Evolutionary conservation across 1,284 basidiomycete species (phyloP), one percentile per base, ranked within the genome.

Genomic region (Irpex sp.): DNA sequence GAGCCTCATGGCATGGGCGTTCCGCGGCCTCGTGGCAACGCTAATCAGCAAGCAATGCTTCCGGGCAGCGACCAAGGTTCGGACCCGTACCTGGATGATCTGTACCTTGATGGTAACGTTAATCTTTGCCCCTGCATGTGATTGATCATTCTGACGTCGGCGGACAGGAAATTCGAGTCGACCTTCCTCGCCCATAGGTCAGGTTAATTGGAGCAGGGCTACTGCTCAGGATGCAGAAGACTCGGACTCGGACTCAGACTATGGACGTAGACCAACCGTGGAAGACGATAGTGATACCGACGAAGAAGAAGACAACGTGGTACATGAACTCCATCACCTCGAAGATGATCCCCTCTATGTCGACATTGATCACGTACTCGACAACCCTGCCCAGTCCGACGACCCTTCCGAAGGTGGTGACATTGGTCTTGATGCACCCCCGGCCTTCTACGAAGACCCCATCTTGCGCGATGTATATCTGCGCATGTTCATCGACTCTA

Each of bases 401-500:
- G 47, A 49, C 47, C n/a, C 18, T 21, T 14, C 47, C 14, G 47
- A 49, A 21, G 8, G 8, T 8, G 8, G 12, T 14, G 47, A 49
- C 18, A 49, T 18, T 8, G n/a, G 12, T 18, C 62, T 58, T 39
- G 55, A 49, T 10, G 58, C 64, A 4, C 23, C 23, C 23, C 23
- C 23, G 23, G 23, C 23, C 23, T 65, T 65, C 48, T 12, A 49
- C 9, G 60, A 65, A 39, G 35, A 63, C 37, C 60, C 64, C 8
- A 35, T 62, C 16, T 59, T 65, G 10, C 62, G 64, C 16, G 55
- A 58, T 35, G 56, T 47, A 28, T 65, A 65, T 52, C 53, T 65
- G 18, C 9, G 53, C 12, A 57, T 36, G 7, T 65, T 61, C 56
- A 48, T 63, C 18, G 57, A 47, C 2, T 51, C 58, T 7, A 42